These are phyloP conservation scores for Tilletiaria anomala DNA, from an alignment of 1,284 basidiomycete species.

Conservation along the genomic window DNA sequence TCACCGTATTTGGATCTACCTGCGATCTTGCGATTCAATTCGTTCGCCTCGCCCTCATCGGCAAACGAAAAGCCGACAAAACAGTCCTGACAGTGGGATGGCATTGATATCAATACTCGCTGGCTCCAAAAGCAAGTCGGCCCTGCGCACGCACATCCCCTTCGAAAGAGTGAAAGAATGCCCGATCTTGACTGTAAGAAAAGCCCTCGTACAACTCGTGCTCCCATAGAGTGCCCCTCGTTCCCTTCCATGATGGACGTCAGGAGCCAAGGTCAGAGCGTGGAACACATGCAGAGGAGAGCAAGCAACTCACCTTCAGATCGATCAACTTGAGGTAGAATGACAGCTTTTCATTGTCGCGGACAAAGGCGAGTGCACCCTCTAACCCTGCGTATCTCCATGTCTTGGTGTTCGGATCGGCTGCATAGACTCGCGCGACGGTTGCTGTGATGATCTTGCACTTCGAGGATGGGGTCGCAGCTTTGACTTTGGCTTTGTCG, in stretches of 20 bases:
- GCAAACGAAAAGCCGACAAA: constrained; percentile 84
- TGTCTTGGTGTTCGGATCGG: constrained; percentile 7
- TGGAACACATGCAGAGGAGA: no score
- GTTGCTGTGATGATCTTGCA: constrained; percentile 38
- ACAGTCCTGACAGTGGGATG: no score
- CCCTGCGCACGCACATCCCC: no score
- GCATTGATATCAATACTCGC: no score
- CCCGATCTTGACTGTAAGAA: constrained; percentile 69
- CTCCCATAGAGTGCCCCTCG: constrained; percentile 79
- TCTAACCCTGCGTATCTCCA: constrained; percentile 34
- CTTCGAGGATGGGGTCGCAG: constrained; percentile 24
- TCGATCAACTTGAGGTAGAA: constrained; percentile 33
- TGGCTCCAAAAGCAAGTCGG: no score
- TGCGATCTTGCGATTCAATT: constrained; percentile 76
- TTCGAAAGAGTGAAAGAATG: constrained; percentile 84
- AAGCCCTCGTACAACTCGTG: constrained; percentile 79
- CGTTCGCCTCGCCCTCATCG: constrained; percentile 69
- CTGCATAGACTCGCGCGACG: constrained; percentile 32
- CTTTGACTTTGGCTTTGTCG: constrained; percentile 37
- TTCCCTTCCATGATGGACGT: no score
- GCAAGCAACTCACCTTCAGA: no score
- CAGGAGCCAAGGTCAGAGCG: no score
- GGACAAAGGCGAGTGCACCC: constrained; percentile 33
- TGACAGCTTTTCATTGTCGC: constrained; percentile 8
- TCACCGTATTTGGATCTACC: constrained; percentile 55